Conservation (phyloP, 1,284 basidiomycete species). For the Cystobasidium slooffiae region DNA sequence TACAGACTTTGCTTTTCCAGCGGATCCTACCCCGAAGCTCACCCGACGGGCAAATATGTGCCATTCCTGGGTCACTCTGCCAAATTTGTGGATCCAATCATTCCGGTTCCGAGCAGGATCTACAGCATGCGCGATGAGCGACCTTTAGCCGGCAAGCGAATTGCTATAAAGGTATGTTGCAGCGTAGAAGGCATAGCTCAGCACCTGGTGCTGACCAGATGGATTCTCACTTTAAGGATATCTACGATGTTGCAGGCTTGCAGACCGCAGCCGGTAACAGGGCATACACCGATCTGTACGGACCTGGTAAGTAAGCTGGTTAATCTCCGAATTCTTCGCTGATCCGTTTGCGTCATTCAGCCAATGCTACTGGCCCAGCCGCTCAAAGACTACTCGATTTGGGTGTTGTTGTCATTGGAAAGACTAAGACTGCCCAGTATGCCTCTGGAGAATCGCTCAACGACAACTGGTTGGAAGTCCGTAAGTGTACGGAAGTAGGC, state of each 20-base stretch:
- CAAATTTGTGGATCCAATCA: not conserved
- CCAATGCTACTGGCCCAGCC: slow-evolving; percentile 6
- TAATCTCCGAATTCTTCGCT: not conserved
- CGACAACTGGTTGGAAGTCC: slow-evolving; percentile 6
- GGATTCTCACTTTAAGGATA: not conserved
- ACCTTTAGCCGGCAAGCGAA: slow-evolving; percentile 5
- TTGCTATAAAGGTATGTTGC: not conserved
- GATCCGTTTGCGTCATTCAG: not conserved
- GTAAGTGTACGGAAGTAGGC: not conserved
- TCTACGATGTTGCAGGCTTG: not conserved
- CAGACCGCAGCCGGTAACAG: slow-evolving; percentile 2
- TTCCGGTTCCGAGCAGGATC: not conserved
- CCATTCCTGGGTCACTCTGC: slow-evolving; percentile 5
- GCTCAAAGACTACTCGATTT: slow-evolving; percentile 11
- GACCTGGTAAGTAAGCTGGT: not conserved
- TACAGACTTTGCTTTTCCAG: not conserved
- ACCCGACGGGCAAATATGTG: not conserved
- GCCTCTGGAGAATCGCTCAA: not conserved
- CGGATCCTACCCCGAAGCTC: not conserved
- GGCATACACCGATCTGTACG: not conserved
- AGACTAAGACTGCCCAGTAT: slow-evolving; percentile 4
- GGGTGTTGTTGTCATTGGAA: slow-evolving; percentile 3
- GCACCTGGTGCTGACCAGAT: not conserved
- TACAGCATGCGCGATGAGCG: not conserved
- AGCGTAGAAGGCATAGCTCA: not conserved